Conservation (phyloP, 345 rosid species). For the Heritiera littoralis region DNA sequence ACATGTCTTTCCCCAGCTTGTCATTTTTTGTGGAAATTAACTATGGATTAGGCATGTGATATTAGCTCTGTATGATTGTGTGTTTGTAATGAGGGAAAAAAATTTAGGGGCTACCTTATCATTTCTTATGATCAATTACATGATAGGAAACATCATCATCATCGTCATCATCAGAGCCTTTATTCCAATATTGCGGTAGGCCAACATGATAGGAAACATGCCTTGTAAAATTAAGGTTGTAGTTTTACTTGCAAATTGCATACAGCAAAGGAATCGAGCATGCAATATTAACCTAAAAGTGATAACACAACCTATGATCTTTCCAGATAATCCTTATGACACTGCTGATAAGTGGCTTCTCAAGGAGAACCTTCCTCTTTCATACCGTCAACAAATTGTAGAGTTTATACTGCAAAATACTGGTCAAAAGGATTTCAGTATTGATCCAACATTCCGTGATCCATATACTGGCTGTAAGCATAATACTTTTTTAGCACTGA, state of each 20-base stretch:
- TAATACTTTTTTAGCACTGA: slow-evolving; percentile 12
- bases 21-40: no score
- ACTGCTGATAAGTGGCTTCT: slow-evolving; percentile 96
- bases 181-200: no score
- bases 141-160: no score
- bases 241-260: neutral
- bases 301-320: slow-evolving; percentile 2
- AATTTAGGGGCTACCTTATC: neutral
- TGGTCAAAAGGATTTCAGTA: slow-evolving; percentile 69
- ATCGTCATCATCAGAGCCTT: no score
- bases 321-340: slow-evolving; percentile 46
- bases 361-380: slow-evolving; percentile 88
- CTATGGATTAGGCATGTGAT: neutral
- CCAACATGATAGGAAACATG: neutral
- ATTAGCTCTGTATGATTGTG: neutral
- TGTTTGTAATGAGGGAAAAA: neutral
- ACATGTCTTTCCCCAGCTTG: no score
- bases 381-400: slow-evolving; percentile 94
- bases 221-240: neutral
- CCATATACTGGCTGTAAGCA: slow-evolving; percentile 88
- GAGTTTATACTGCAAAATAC: slow-evolving; percentile 92
- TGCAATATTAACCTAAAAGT: slow-evolving; percentile 10
- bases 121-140: neutral
- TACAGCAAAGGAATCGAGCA: neutral
- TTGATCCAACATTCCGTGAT: slow-evolving; percentile 87